Evolutionary conservation across 1,284 basidiomycete genomes (phyloP).

Genomic region (Malassezia cuniculi): DNA sequence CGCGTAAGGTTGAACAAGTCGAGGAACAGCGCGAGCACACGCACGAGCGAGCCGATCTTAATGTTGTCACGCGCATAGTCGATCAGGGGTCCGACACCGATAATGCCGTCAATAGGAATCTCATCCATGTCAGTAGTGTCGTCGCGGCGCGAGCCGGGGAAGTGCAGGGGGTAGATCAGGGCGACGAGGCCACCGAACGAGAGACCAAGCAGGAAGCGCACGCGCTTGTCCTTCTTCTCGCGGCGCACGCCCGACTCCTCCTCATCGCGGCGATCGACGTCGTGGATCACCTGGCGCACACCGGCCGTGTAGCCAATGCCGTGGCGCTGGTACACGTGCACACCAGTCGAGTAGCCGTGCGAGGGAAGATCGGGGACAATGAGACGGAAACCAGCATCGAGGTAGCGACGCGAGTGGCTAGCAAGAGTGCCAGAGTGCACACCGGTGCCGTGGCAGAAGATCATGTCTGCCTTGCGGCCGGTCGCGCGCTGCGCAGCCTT

Average conservation of each 20-base stretch:
- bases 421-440: constrained; percentile 40
- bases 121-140: constrained; percentile 21
- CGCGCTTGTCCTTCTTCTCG: constrained; percentile 24
- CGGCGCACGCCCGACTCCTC: constrained; percentile 5
- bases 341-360: constrained; percentile 37
- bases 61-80: constrained; percentile 22
- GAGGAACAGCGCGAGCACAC: constrained; percentile 2
- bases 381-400: constrained; percentile 36
- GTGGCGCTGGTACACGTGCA: constrained; percentile 33
- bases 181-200: constrained; percentile 39
- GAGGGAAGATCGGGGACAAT: constrained; percentile 39
- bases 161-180: constrained; percentile 32
- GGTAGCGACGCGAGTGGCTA: constrained; percentile 34
- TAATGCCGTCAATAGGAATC: constrained; percentile 34
- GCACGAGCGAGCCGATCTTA: constrained; percentile 13
- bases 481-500: constrained; percentile 19
- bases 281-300: constrained; percentile 30
- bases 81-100: constrained; percentile 37
- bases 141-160: constrained; percentile 24
- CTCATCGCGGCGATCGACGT: constrained; percentile 31
- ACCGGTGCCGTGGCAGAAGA: constrained; percentile 40
- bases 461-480: constrained; percentile 31
- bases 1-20: constrained; percentile 15
- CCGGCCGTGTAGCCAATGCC: constrained; percentile 27
- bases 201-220: constrained; percentile 37